These are phyloP conservation scores for Diaporthe velutina DNA, from an alignment of 2,329 filamentous ascomycete genomes.

Conservation along the genomic window DNA sequence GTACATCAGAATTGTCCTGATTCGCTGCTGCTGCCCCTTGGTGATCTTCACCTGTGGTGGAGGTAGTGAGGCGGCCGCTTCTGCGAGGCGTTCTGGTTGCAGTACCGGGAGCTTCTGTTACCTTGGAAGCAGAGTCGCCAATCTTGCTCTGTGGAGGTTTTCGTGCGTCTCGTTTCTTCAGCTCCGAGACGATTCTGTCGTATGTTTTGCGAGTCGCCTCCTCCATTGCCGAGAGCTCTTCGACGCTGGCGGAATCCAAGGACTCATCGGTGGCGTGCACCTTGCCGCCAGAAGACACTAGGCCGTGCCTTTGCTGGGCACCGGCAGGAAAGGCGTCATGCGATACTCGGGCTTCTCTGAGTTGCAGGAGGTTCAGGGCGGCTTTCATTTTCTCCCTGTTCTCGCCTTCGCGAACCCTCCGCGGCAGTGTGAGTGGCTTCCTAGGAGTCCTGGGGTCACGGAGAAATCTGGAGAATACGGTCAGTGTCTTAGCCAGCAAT, in stretches of 20 bases:
- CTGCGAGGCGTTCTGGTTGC: background rate
- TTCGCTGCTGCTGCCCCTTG: background rate
- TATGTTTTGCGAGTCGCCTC: slow-evolving; percentile 20
- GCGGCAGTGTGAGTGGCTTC: slow-evolving; percentile 17
- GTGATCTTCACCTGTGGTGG: background rate
- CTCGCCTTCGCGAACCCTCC: slow-evolving; percentile 2
- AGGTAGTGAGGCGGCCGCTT: background rate
- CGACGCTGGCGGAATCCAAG: slow-evolving; percentile 15
- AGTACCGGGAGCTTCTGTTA: background rate
- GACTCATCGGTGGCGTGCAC: background rate
- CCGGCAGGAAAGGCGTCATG: background rate
- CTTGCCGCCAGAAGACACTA: background rate
- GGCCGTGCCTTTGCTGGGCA: background rate
- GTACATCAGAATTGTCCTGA: background rate
- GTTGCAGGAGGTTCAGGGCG: slow-evolving; percentile 7
- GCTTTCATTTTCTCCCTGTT: slow-evolving; percentile 13
- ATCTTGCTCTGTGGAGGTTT: background rate
- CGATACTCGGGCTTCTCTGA: background rate
- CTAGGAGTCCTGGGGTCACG: background rate
- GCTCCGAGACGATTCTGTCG: slow-evolving; percentile 26
- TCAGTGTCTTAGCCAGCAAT: background rate
- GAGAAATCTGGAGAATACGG: background rate
- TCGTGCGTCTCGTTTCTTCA: slow-evolving; percentile 1
- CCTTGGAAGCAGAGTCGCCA: background rate
- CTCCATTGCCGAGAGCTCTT: slow-evolving; percentile 32